These are phyloP conservation scores for Hypoxylon lenormandii DNA, from an alignment of 495 filamentous ascomycete species.

Conservation along the genomic window DNA sequence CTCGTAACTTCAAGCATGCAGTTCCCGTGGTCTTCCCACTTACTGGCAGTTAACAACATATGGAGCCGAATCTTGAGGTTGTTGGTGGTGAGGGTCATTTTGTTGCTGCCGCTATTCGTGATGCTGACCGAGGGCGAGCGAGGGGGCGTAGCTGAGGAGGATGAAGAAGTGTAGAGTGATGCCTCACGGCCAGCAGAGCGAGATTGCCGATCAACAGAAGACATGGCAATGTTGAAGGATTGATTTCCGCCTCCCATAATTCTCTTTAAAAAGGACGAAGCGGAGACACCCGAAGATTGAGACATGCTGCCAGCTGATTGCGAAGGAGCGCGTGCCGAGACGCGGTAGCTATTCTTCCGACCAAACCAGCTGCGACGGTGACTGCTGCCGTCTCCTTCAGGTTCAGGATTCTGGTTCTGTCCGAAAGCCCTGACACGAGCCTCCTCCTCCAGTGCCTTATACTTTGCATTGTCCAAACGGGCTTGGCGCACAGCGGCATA, in stretches of 20 bases:
- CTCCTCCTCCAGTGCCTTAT: slow-evolving; percentile 79
- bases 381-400: slow-evolving; percentile 56
- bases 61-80: slow-evolving; percentile 88
- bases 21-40: slow-evolving; percentile 91
- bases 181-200: slow-evolving; percentile 63
- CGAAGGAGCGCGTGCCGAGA: slow-evolving; percentile 64
- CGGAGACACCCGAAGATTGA: slow-evolving; percentile 73
- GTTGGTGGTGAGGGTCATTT: slow-evolving; percentile 75
- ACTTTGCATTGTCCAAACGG: slow-evolving; percentile 87
- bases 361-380: slow-evolving; percentile 66
- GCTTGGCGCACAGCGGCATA: slow-evolving; percentile 86
- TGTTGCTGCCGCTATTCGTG: slow-evolving; percentile 68
- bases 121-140: slow-evolving; percentile 67
- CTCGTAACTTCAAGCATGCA: slow-evolving; percentile 84
- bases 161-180: slow-evolving; percentile 71
- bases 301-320: slow-evolving; percentile 56
- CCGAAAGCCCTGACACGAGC: slow-evolving; percentile 65
- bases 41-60: slow-evolving; percentile 75
- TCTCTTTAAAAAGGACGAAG: slow-evolving; percentile 75
- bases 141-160: slow-evolving; percentile 67
- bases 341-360: slow-evolving; percentile 70
- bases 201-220: slow-evolving; percentile 62
- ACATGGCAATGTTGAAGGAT: slow-evolving; percentile 81
- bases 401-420: slow-evolving; percentile 51
- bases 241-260: slow-evolving; percentile 64